A percentile compares a stretch with the other conserved stretches of the same genome.
phyloP scores from a whole-genome alignment of 1,284 basidiomycete species.

The Puccinia novopanici region DNA sequence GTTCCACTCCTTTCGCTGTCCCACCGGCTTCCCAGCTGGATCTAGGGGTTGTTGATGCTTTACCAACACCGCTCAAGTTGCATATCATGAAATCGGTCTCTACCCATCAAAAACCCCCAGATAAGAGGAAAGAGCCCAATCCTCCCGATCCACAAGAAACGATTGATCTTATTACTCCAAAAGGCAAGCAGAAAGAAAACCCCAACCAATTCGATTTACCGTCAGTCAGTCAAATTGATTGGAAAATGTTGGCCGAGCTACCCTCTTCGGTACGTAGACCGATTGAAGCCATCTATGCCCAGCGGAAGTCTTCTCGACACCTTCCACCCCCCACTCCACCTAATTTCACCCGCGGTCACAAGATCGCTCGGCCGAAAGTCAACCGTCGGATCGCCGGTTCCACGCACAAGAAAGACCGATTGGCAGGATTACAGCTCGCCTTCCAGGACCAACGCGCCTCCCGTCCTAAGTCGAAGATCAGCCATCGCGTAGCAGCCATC shows the following conservation, averaged over 20 bases:
- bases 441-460: conserved; percentile 6
- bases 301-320: background rate
- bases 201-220: conserved; percentile 13
- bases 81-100: conserved; percentile 51
- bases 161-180: conserved; percentile 20
- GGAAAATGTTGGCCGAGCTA: conserved; percentile 35
- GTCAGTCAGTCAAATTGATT: conserved; percentile 45
- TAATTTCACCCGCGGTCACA: background rate
- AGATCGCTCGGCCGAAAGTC: background rate
- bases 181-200: background rate
- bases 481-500: conserved; percentile 21
- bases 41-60: conserved; percentile 55
- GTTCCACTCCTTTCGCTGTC: conserved; percentile 51
- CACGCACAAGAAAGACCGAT: background rate
- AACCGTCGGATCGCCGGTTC: background rate
- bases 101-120: background rate
- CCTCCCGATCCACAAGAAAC: background rate
- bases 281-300: conserved; percentile 29
- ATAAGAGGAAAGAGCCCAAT: background rate
- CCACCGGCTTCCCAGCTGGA: conserved; percentile 58
- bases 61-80: conserved; percentile 55
- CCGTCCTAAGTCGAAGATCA: conserved; percentile 16
- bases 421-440: conserved; percentile 3
- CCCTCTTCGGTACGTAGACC: conserved; percentile 48
- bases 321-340: conserved; percentile 26